A percentile compares a stretch with the other conserved stretches of the same genome.
Evolutionary conservation across 805 yeast genomes (phyloP).

Genomic region (Metschnikowia koreensis): DNA sequence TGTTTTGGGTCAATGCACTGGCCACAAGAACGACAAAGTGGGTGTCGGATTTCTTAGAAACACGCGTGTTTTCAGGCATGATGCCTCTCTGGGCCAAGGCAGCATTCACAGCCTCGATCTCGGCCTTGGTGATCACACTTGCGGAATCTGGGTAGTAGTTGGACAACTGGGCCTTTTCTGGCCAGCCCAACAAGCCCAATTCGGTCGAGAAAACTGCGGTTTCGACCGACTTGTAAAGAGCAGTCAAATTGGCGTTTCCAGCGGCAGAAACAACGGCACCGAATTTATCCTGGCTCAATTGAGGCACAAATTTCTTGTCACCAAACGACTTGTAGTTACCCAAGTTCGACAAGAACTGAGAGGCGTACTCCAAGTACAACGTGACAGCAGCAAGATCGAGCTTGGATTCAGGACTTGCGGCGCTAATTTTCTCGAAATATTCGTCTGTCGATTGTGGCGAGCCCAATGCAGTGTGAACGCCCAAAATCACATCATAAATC

Average conservation of each 20-base stretch:
- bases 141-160: constrained; percentile 59
- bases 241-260: constrained; percentile 31
- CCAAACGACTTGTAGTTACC: constrained; percentile 88
- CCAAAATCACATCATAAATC: constrained; percentile 67
- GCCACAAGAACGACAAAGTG: constrained; percentile 67
- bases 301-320: constrained; percentile 81
- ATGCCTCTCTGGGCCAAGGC: constrained; percentile 62
- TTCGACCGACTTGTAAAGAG: constrained; percentile 43
- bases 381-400: constrained; percentile 36
- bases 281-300: constrained; percentile 48
- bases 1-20: constrained; percentile 51
- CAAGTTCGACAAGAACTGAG: constrained; percentile 70
- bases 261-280: constrained; percentile 45
- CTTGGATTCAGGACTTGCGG: background rate
- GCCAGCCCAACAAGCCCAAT: constrained; percentile 66
- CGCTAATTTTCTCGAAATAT: constrained; percentile 36
- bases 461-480: constrained; percentile 50
- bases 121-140: constrained; percentile 47
- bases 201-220: constrained; percentile 51
- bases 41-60: constrained; percentile 50
- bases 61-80: constrained; percentile 79
- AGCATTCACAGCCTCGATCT: constrained; percentile 64
- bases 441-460: constrained; percentile 42
- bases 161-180: constrained; percentile 71
- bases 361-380: constrained; percentile 66